Base-by-base conservation (phyloP, 108 stramenopile species). In the Cylindrotheca closterium region DNA sequence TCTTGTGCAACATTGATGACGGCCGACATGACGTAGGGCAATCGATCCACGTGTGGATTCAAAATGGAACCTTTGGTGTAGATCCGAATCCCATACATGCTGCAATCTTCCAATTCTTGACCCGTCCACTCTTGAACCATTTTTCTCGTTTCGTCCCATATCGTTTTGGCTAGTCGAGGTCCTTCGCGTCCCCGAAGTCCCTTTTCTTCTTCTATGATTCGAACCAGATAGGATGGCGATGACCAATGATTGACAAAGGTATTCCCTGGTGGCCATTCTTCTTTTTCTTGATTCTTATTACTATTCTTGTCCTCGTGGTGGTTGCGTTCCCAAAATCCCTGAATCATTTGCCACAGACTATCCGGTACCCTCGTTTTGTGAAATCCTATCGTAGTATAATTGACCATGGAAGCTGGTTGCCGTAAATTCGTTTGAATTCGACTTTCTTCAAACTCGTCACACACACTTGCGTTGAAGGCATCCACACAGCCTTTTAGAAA, bases 1-100 rank as follows among this genome's bases (percentile, higher is more conserved):
- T 97, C 95, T 60, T 93, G 92, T 4, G 76, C 92, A 1, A 96
- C 91, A 76, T 94, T 95, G 34, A 97, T 79, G 65, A 98, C 96
- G 7, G 88, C 89, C 4, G 84, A 86, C 22, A 81, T 82, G 3
- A 96, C 92, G 42, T 94, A 73, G 4, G 97, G 92, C 53, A 95
- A 67, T 15, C 93, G 80, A 65, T 98, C 98, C 3, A 97, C 96
- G 55, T 96, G 96, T 1, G 91, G 87, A 28, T 78, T 64, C 48
- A 98, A 75, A 10, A 96, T 75, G 24, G 86, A 81, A 4, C 90
- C 94, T 53, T 72, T 47, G 8, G 75, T 86, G 65, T 97, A 97
- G 23, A 85, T 54, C 3, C 97, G 83, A 18, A 96, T 92, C 15
- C 97, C 97, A 70, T 97, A 96, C 65, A 93, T 71, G 8, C 81